Evolutionary conservation across 2,329 filamentous ascomycete species (phyloP), one percentile per base, ranked within the genome.

Genomic region (Pyrenophora seminiperda): DNA sequence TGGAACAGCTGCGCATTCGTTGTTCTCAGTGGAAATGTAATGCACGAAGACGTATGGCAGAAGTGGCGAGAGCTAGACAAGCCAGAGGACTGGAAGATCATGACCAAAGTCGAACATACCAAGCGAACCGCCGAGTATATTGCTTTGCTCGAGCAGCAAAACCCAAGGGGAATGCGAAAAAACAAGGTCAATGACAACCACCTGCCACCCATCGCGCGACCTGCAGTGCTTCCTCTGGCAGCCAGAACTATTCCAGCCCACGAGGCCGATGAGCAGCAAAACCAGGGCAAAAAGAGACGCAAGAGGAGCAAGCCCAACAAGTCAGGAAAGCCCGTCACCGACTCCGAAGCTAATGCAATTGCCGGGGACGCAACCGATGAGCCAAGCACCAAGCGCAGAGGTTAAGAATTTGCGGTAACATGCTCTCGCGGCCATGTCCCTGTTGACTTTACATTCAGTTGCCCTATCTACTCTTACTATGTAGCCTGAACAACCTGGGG

Each of bases 1-100:
- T 65, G 61, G 56, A 68, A 69, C 29, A 63, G 65, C 30, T 71
- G 68, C 40, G 70, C 68, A 7, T 70, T 72, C 36, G 63, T 72
- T 9, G 63, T 72, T 5, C 50, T 72, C 5, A 72, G 68, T 34
- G 68, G 67, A 2, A 66, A 56, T 31, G 66, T 72, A 4, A 65
- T 59, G 52, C 63, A 71, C 33, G 54, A 64, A 11, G 59, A 62
- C 39, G 46, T 58, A 7, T 71, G 68, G 69, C 46, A 55, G 6
- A 70, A 68, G 32, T 71, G 69, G 68, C 59, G 62, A 53, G 58
- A 54, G 10, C 33, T 47, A 1, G 56, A 51, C 2, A 65, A 61
- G 44, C 70, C 69, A 4, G 58, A 65, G 9, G 43, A 65, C 38
- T 73, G 70, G 70, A 72, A 62, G 32, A 53, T 72, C n/a, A 64